A percentile compares a stretch with the other conserved stretches of the same genome.
phyloP scores from a whole-genome alignment of 164 flowering plant genomes.

The Stephania yunnanensis region DNA sequence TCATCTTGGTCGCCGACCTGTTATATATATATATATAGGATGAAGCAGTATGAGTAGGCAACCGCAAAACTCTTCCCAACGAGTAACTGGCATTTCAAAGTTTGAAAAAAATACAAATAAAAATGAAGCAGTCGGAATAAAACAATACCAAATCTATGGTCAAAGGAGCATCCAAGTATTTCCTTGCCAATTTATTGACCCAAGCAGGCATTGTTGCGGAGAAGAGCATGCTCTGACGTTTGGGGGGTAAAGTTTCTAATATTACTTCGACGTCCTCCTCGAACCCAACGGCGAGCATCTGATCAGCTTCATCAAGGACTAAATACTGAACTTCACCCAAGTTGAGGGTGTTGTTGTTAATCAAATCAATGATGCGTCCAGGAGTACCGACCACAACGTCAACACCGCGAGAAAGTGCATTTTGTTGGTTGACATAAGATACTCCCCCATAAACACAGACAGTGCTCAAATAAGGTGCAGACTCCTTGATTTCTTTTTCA shows the following conservation, averaged over 20 bases:
- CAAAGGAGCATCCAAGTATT: slow-evolving; percentile 78
- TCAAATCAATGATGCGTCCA: slow-evolving; percentile 84
- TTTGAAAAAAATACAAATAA: neutral
- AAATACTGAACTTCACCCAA: slow-evolving; percentile 76
- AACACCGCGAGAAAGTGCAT: slow-evolving; percentile 85
- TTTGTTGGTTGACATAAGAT: slow-evolving; percentile 70
- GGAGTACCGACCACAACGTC: slow-evolving; percentile 99
- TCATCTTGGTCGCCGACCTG: slow-evolving; percentile 96
- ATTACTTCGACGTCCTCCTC: slow-evolving; percentile 95
- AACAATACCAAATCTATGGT: slow-evolving; percentile 83
- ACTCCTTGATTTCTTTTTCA: slow-evolving; percentile 87
- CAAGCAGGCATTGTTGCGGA: slow-evolving; percentile 98
- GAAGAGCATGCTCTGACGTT: slow-evolving; percentile 97
- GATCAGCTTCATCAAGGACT: slow-evolving; percentile 99
- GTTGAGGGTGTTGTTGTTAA: slow-evolving; percentile 62
- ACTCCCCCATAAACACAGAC: slow-evolving; percentile 99
- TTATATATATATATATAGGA: neutral
- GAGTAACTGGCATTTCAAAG: neutral
- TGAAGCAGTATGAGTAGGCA: neutral
- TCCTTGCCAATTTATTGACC: slow-evolving; percentile 91
- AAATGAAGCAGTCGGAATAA: neutral
- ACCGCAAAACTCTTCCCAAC: neutral
- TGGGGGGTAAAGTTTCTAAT: slow-evolving; percentile 62
- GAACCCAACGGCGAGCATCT: slow-evolving; percentile 99
- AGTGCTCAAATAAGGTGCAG: slow-evolving; percentile 85